A percentile compares a stretch with the other conserved stretches of the same genome.
These are phyloP conservation scores for Trametes punicea DNA, from an alignment of 768 basidiomycete genomes.

Conservation along the genomic window DNA sequence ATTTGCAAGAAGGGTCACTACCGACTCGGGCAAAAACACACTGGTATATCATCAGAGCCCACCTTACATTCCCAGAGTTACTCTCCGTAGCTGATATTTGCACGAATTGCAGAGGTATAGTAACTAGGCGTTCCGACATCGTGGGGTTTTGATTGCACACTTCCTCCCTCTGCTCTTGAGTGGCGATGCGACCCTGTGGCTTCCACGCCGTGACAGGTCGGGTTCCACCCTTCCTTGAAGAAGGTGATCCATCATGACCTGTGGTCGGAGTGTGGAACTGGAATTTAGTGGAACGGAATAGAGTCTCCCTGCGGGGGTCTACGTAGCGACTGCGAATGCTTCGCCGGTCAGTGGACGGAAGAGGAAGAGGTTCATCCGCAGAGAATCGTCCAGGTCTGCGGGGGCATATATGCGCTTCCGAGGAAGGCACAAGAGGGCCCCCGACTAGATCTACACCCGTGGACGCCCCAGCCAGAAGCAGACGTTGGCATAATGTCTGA, in stretches of 20 bases:
- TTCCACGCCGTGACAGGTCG: conserved; percentile 7
- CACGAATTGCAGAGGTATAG: neutral
- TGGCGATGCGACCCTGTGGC: neutral
- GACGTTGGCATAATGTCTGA: conserved; percentile 31
- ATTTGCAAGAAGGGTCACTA: too few relatives aligned
- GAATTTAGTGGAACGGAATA: conserved; percentile 25
- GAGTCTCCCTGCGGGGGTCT: conserved; percentile 34
- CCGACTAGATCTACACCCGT: conserved; percentile 34
- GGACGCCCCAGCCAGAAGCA: conserved; percentile 36
- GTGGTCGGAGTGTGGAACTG: neutral
- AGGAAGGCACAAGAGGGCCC: conserved; percentile 11
- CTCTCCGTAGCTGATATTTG: neutral
- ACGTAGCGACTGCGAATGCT: conserved; percentile 26
- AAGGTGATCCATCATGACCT: neutral
- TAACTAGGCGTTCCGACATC: neutral
- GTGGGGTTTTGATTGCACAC: neutral
- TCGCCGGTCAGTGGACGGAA: conserved; percentile 9
- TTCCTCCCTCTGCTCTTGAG: neutral
- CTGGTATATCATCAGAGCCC: too few relatives aligned
- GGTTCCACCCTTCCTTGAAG: neutral
- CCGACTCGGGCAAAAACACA: too few relatives aligned
- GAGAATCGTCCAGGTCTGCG: conserved; percentile 32
- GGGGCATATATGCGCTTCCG: conserved; percentile 17
- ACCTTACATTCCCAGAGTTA: too few relatives aligned
- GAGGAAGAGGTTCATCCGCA: conserved; percentile 8